phyloP scores from a whole-genome alignment of 352 stramenopile genomes.

The Aphanomyces cochlioides region DNA sequence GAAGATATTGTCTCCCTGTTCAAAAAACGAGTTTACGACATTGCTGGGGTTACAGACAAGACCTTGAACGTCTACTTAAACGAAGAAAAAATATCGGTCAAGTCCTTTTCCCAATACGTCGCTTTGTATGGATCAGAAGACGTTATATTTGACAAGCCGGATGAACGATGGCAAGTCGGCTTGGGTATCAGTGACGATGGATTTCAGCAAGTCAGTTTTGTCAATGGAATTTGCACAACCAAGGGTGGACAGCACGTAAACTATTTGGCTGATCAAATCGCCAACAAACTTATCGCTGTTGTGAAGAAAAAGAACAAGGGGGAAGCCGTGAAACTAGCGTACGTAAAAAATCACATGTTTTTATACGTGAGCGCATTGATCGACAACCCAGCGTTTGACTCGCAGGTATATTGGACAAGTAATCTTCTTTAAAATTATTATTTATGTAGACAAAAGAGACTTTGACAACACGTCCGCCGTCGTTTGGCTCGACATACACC shows the following conservation, averaged over 20 bases:
- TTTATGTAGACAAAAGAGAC: slow-evolving; percentile 92
- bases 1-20: slow-evolving; percentile 94
- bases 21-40: slow-evolving; percentile 96
- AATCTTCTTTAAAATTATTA: not conserved
- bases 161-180: slow-evolving; percentile 93
- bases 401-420: slow-evolving; percentile 55
- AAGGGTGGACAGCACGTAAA: slow-evolving; percentile 96
- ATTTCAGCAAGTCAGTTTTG: slow-evolving; percentile 96
- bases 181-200: slow-evolving; percentile 89
- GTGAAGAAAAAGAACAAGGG: slow-evolving; percentile 94
- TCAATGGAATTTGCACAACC: slow-evolving; percentile 96
- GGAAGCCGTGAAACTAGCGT: slow-evolving; percentile 90
- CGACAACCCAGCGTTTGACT: slow-evolving; percentile 98
- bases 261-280: slow-evolving; percentile 89
- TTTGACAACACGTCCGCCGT: slow-evolving; percentile 83
- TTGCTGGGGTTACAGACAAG: slow-evolving; percentile 93
- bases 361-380: slow-evolving; percentile 96
- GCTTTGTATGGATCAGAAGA: slow-evolving; percentile 79
- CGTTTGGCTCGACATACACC: slow-evolving; percentile 84
- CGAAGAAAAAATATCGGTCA: slow-evolving; percentile 87
- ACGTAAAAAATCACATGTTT: slow-evolving; percentile 94
- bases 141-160: slow-evolving; percentile 91
- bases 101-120: slow-evolving; percentile 93
- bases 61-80: slow-evolving; percentile 93
- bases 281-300: slow-evolving; percentile 83